These are phyloP conservation scores for Claviceps digitariae DNA, from an alignment of 2,329 filamentous ascomycete species.

Conservation along the genomic window DNA sequence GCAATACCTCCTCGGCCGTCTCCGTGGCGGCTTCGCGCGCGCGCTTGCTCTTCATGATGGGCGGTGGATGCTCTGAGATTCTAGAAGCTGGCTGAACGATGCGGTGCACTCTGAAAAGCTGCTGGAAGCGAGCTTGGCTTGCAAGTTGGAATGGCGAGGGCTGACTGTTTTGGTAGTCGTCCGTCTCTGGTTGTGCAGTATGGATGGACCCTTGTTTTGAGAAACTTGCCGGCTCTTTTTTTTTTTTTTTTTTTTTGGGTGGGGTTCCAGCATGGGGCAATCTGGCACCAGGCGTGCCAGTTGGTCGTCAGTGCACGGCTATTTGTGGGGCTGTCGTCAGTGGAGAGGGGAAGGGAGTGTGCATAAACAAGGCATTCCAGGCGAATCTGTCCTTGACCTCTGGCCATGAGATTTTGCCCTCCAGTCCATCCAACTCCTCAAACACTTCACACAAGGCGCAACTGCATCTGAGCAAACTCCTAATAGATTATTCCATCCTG, in stretches of 20 bases:
- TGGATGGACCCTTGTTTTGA: not conserved
- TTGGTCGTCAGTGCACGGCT: not conserved
- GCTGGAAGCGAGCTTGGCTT: no score
- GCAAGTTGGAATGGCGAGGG: no score
- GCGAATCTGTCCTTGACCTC: no score
- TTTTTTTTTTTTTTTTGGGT: not conserved
- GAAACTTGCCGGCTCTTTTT: not conserved
- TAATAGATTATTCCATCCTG: conserved; percentile 5
- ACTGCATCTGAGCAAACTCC: not conserved
- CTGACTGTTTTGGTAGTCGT: not conserved
- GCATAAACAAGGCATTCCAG: not conserved
- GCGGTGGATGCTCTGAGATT: not conserved
- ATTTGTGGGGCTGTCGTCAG: not conserved
- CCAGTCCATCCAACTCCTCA: not conserved
- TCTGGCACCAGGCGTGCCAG: not conserved
- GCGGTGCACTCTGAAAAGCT: no score
- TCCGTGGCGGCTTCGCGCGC: conserved; percentile 20
- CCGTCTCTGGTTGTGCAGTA: not conserved
- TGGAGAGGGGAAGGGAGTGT: not conserved
- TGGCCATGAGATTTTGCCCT: no score
- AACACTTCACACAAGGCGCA: not conserved
- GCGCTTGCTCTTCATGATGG: conserved; percentile 25
- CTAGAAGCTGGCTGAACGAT: no score
- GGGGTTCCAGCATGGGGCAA: not conserved
- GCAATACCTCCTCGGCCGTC: conserved; percentile 15